A percentile compares a stretch with the other conserved stretches of the same genome.
Evolutionary conservation across 257 asterid genomes (phyloP).

Genomic region (Asclepias syriaca): DNA sequence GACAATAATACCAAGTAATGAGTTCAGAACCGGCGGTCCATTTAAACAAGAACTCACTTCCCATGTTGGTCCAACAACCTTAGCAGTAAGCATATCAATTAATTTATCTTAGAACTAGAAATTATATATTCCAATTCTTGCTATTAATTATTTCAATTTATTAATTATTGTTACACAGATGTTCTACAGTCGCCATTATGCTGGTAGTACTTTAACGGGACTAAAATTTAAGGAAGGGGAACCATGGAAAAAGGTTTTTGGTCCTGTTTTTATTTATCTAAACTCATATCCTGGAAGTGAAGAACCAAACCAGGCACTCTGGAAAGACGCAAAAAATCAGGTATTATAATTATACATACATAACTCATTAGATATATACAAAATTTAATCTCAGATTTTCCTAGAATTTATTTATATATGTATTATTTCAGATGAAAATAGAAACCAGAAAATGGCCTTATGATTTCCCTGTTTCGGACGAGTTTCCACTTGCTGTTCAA

Average conservation of each 20-base stretch:
- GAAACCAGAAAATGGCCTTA: conserved; percentile 82
- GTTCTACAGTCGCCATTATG: conserved; percentile 60
- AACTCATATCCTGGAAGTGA: conserved; percentile 43
- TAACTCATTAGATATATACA: too few relatives aligned
- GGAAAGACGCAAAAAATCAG: conserved; percentile 77
- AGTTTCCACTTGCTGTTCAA: conserved; percentile 38
- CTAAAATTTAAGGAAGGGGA: conserved; percentile 47
- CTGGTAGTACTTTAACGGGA: conserved; percentile 51
- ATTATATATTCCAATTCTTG: too few relatives aligned
- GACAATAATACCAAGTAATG: conserved; percentile 34
- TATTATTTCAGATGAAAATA: conserved; percentile 18
- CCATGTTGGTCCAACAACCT: conserved; percentile 32
- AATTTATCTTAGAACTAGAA: too few relatives aligned
- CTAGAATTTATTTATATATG: background rate
- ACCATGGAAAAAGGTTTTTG: conserved; percentile 80
- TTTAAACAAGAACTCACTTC: conserved; percentile 38
- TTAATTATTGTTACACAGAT: conserved; percentile 25
- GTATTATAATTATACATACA: conserved; percentile 24
- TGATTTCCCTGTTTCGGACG: conserved; percentile 54
- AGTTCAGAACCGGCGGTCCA: conserved; percentile 34
- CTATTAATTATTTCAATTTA: too few relatives aligned
- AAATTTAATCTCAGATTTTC: background rate
- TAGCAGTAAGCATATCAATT: background rate
- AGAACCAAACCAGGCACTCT: conserved; percentile 36
- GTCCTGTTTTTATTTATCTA: conserved; percentile 68